Conservation (phyloP, 2,329 filamentous ascomycete species). For the Aspergillus thermomutatus region DNA sequence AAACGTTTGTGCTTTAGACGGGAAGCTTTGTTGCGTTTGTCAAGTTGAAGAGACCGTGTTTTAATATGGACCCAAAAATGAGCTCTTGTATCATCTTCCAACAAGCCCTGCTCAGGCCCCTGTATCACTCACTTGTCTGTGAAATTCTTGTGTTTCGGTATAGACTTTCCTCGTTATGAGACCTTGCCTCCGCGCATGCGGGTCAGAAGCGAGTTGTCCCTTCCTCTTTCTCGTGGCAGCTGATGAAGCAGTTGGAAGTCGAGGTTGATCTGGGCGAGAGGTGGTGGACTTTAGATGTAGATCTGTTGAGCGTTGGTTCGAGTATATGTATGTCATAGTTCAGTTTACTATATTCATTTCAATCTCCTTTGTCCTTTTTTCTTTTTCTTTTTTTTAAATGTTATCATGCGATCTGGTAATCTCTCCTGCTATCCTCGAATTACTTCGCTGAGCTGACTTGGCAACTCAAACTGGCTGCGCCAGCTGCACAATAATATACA, state of each 20-base stretch:
- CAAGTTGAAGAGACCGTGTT: slow-evolving; percentile 37
- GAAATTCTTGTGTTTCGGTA: slow-evolving; percentile 11
- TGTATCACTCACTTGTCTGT: slow-evolving; percentile 13
- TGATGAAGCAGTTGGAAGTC: slow-evolving; percentile 1
- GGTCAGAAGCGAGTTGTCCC: slow-evolving; percentile 7
- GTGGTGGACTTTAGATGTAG: slow-evolving; percentile 17
- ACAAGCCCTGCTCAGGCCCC: slow-evolving; percentile 13
- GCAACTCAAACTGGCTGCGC: neutral
- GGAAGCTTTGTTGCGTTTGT: slow-evolving; percentile 31
- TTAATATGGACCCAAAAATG: slow-evolving; percentile 38
- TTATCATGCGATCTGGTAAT: slow-evolving; percentile 1
- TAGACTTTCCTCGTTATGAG: slow-evolving; percentile 21
- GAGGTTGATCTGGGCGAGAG: slow-evolving; percentile 5
- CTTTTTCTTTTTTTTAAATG: too few species aligned
- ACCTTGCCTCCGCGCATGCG: slow-evolving; percentile 11
- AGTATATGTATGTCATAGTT: slow-evolving; percentile 20
- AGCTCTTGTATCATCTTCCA: slow-evolving; percentile 22
- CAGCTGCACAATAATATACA: neutral
- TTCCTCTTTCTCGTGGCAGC: neutral
- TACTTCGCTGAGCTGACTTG: neutral
- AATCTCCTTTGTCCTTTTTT: slow-evolving; percentile 24
- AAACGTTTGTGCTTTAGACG: slow-evolving; percentile 30
- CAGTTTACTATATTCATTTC: slow-evolving; percentile 29
- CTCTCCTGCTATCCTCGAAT: neutral
- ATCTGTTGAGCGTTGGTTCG: slow-evolving; percentile 4